These are phyloP conservation scores for Isabelozyma gotoi DNA, from an alignment of 805 yeast genomes.

Conservation along the genomic window DNA sequence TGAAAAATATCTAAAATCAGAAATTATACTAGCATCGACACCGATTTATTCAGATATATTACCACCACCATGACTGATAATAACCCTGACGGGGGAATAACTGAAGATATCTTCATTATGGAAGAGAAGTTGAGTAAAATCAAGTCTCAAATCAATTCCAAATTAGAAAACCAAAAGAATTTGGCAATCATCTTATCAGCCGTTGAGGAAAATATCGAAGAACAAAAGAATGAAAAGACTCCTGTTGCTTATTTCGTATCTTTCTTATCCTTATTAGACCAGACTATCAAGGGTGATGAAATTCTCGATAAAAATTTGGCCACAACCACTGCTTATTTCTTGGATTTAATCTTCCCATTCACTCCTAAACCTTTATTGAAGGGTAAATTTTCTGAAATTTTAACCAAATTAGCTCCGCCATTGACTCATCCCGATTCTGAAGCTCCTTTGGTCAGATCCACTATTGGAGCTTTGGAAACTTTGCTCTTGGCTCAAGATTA, in stretches of 20 bases:
- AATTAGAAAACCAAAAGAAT: slow-evolving; percentile 82
- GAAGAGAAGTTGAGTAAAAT: slow-evolving; percentile 66
- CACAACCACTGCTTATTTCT: slow-evolving; percentile 72
- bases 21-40: neutral
- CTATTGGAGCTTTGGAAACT: slow-evolving; percentile 82
- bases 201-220: slow-evolving; percentile 83
- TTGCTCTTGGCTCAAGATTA: slow-evolving; percentile 78
- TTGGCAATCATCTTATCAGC: slow-evolving; percentile 82
- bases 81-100: slow-evolving; percentile 40
- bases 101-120: slow-evolving; percentile 46
- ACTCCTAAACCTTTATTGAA: slow-evolving; percentile 68
- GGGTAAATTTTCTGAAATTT: slow-evolving; percentile 73
- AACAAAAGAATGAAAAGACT: slow-evolving; percentile 57
- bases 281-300: slow-evolving; percentile 50
- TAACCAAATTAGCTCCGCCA: slow-evolving; percentile 79
- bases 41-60: neutral
- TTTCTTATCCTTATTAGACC: slow-evolving; percentile 77
- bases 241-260: slow-evolving; percentile 87
- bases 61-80: slow-evolving; percentile 21
- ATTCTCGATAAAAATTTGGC: slow-evolving; percentile 67
- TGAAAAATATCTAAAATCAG: neutral
- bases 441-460: slow-evolving; percentile 79
- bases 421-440: slow-evolving; percentile 67
- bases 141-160: slow-evolving; percentile 72
- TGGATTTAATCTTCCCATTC: slow-evolving; percentile 76